Evolutionary conservation across 352 stramenopile species (phyloP), one percentile per base, ranked within the genome.

Genomic region (Phytophthora rubi): DNA sequence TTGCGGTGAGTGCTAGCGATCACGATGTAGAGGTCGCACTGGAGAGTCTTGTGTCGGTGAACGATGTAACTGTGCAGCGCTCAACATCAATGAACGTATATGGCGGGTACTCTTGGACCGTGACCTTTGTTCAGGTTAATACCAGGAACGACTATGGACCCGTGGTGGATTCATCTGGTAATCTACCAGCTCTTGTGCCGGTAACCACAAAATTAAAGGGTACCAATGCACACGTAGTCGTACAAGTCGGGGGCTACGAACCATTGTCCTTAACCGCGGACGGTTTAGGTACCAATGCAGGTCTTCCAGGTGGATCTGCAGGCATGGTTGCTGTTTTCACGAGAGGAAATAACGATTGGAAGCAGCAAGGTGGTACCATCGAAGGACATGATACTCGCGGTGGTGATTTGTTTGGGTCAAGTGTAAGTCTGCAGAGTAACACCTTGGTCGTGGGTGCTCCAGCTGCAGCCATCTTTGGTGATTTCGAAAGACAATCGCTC

Each of bases 101-200:
- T 51, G 89, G 87, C 15, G 87, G 87, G 12, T 96, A 95, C 65
- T 86, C 89, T n/a, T 96, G 89, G 89, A 92, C 84, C 0, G 66
- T 96, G 39, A 96, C 89, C 12, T 96, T 96, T 59, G 39, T 92
- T 3, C 69, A 91, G 55, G 81, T 95, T 7, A 95, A 94, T 70
- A 86, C 84, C 12, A 88, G 77, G 54, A 93, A 91, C 44, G 71
- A 87, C 13, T 95, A 92, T 39, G 89, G 87, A 0, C 79, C 86
- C 0, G 77, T 94, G 12, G 37, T 88, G 8, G 86, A 93, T 52
- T 86, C 75, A 0, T 88, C 86, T 0, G 87, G 85, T 2, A 93
- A 88, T 30, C 37, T 94, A 42, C 86, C 88, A n/a, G 76, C 82
- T 3, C 60, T 95, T 18, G 70, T 85, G 1, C 63, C 88, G 1